Conservation (phyloP, 306 rosid genomes). For the Nissolia schottii region DNA sequence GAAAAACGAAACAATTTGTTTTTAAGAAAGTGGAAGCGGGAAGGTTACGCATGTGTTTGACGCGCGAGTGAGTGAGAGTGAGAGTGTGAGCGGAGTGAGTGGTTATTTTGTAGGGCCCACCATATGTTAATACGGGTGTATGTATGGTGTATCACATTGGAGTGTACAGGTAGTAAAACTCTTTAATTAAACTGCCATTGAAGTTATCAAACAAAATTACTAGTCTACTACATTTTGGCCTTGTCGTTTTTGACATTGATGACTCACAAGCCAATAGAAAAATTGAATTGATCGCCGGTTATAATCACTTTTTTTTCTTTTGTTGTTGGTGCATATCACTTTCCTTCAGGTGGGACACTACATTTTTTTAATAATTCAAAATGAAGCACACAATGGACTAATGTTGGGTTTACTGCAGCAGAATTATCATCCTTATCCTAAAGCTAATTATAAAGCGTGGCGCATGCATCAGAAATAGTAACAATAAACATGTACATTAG, state of each 20-base stretch:
- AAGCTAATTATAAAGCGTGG: background rate
- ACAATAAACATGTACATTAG: background rate
- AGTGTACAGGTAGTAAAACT: too few relatives aligned
- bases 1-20: too few relatives aligned
- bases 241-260: constrained; percentile 20
- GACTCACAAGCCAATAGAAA: constrained; percentile 47
- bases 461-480: background rate
- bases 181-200: background rate
- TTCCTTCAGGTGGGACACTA: constrained; percentile 33
- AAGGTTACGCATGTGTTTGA: too few relatives aligned
- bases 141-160: too few relatives aligned
- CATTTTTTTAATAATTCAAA: background rate
- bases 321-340: constrained; percentile 18
- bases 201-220: background rate
- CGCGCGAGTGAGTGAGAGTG: too few relatives aligned
- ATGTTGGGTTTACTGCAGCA: background rate
- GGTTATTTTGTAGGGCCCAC: too few relatives aligned
- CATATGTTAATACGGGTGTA: too few relatives aligned
- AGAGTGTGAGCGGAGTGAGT: too few relatives aligned
- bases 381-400: constrained; percentile 7
- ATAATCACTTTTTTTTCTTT: background rate
- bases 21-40: too few relatives aligned
- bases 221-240: background rate
- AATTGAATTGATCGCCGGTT: background rate
- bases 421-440: constrained; percentile 30